Base-by-base conservation (phyloP, 208 protist species). In the Eutreptiella sp. region DNA sequence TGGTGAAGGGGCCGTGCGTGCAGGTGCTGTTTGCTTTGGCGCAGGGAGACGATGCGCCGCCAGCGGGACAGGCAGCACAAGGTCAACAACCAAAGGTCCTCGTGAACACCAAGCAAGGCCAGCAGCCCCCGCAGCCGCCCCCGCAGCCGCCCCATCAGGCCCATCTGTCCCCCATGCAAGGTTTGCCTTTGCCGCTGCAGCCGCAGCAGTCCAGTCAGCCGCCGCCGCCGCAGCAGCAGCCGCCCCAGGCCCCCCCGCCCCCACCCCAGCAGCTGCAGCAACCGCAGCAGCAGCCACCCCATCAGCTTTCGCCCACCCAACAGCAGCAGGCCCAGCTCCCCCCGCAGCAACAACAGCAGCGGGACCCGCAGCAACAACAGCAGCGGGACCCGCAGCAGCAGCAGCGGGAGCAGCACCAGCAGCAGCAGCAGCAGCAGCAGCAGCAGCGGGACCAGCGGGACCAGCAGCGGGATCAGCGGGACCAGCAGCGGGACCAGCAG, bases 361-460 rank as follows among this genome's bases (percentile, higher is more conserved):
- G 16, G 39, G 31, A 57, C 14, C 50, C n/a, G 36, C 50, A 57
- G 50, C 50, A 57, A 33, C 50, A 57, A 26, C 11, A 24, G 36
- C 7, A 57, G 50, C 45, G 11, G 45, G 31, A 57, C 14, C 50
- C 33, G 50, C 31, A 57, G 9, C 33, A 11, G 50, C 50, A 11
- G n/a, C n/a, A 11, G 36, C 36, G n/a, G 14, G 14, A 11, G 11
- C 36, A 39, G 36, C 11, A n/a, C 36, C 36, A 39, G 36, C n/a
- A n/a, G n/a, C n/a, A n/a, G n/a, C n/a, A n/a, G n/a, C n/a, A n/a
- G n/a, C n/a, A n/a, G n/a, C n/a, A n/a, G n/a, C n/a, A n/a, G n/a
- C n/a, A n/a, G n/a, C n/a, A n/a, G 33, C 50, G 14, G 33, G 50
- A n/a, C n/a, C n/a, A n/a, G n/a, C n/a, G n/a, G n/a, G n/a, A n/a